Evolutionary conservation across 2,329 filamentous ascomycete species (phyloP), one percentile per base, ranked within the genome.

Genomic region (Microdochium paspali): DNA sequence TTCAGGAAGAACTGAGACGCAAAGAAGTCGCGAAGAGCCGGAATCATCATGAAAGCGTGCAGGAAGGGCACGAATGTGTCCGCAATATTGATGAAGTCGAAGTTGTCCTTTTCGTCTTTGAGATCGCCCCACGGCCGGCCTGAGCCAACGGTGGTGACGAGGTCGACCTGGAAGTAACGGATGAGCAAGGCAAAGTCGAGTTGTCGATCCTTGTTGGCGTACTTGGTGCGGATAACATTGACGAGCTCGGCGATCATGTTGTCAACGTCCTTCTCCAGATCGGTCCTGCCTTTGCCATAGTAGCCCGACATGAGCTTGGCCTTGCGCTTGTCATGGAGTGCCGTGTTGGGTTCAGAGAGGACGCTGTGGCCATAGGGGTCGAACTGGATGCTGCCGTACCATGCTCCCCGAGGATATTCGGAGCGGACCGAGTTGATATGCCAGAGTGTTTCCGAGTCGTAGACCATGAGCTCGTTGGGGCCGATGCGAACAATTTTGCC

Each of bases 381-480:
- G 44, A 62, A 55, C 28, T 52, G 50, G 26, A 54, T 47, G 32
- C 56, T 54, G 4, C 32, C 44, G 24, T 60, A 62, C 55, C 58
- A 64, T 13, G 23, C 46, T 21, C 58, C 48, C 7, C 59, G 60
- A 9, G 42, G 42, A 24, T 62, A 64, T 4, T 39, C 35, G 6
- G 56, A 56, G 13, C 61, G 60, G 13, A 58, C 57, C 12, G 50
- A 50, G 47, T 60, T 62, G 35, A 61, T 59, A 3, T 54, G 51
- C 51, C 52, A 54, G 3, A 61, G 24, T 6, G 50, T 54, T 13
- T 61, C 55, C 3, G 59, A 49, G 24, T 61, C 56, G 40, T 51
- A 56, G 6, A 58, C 25, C 20, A 59, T 46, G 6, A 64, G 47
- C 30, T 56, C 54, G 42, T 58, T 58, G 10, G 60, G 60, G 1